phyloP scores from a whole-genome alignment of 306 rosid species.

The Dryas drummondii region DNA sequence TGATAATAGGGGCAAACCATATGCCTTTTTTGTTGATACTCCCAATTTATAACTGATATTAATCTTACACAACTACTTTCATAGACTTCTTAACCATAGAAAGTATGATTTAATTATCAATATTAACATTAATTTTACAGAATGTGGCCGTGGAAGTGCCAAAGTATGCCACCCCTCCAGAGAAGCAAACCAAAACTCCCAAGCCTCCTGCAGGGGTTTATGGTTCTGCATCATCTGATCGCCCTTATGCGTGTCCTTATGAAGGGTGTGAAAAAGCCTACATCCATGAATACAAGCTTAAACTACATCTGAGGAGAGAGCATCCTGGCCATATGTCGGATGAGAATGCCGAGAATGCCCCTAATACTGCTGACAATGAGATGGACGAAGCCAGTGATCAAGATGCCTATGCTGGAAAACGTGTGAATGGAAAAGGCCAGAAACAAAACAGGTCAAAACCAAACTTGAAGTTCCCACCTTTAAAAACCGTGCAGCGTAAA shows the following conservation, averaged over 20 bases:
- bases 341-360: slow-evolving; percentile 59
- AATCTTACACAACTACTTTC: neutral
- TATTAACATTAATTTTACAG: slow-evolving; percentile 37
- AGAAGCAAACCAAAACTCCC: slow-evolving; percentile 60
- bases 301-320: slow-evolving; percentile 84
- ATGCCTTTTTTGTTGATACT: neutral
- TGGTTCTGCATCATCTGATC: slow-evolving; percentile 87
- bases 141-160: slow-evolving; percentile 53
- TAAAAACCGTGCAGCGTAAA: slow-evolving; percentile 58
- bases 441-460: slow-evolving; percentile 71
- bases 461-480: slow-evolving; percentile 65
- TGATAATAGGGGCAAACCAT: neutral
- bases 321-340: slow-evolving; percentile 84
- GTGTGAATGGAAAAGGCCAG: slow-evolving; percentile 63
- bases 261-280: slow-evolving; percentile 93
- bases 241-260: slow-evolving; percentile 88
- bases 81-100: neutral
- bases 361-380: slow-evolving; percentile 63
- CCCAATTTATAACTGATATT: neutral
- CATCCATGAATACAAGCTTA: slow-evolving; percentile 94
- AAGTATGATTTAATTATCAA: slow-evolving; percentile 1
- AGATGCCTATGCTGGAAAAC: slow-evolving; percentile 67
- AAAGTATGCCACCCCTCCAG: slow-evolving; percentile 63
- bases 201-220: slow-evolving; percentile 61
- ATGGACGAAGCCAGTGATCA: slow-evolving; percentile 93